These are phyloP conservation scores for Anthracocystis panici-leucophaei DNA, from an alignment of 1,284 basidiomycete genomes.

Conservation along the genomic window DNA sequence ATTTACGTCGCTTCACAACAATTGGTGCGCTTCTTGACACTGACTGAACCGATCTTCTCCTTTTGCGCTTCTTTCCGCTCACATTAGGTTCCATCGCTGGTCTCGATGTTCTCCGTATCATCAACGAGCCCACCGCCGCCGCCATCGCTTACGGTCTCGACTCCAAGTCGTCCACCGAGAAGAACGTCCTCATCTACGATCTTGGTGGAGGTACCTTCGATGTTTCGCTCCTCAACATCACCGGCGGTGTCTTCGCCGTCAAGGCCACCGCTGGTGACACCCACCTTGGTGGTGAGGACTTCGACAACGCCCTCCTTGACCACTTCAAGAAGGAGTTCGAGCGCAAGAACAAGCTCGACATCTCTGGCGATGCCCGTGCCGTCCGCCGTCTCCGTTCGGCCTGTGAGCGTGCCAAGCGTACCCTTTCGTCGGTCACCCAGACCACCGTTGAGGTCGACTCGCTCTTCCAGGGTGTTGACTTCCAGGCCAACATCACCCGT, in stretches of 20 bases:
- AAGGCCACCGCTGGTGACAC: slow-evolving; percentile 76
- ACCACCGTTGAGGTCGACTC: slow-evolving; percentile 99
- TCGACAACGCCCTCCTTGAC: slow-evolving; percentile 96
- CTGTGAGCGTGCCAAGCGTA: slow-evolving; percentile 99
- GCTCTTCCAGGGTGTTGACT: slow-evolving; percentile 82
- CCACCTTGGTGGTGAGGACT: slow-evolving; percentile 87
- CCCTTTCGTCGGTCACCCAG: slow-evolving; percentile 95
- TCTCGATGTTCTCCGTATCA: slow-evolving; percentile 78
- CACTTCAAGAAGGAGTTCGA: slow-evolving; percentile 81
- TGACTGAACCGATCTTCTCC: slow-evolving; percentile 3
- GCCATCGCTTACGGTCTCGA: slow-evolving; percentile 75
- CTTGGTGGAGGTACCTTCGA: slow-evolving; percentile 89
- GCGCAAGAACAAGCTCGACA: slow-evolving; percentile 82
- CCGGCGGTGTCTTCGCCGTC: slow-evolving; percentile 77
- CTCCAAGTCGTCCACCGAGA: slow-evolving; percentile 74
- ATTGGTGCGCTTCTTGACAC: neutral
- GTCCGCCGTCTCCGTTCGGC: slow-evolving; percentile 93
- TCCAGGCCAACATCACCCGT: slow-evolving; percentile 72
- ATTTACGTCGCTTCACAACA: neutral
- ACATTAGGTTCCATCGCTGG: slow-evolving; percentile 75
- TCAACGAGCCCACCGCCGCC: slow-evolving; percentile 75
- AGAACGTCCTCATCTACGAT: slow-evolving; percentile 99
- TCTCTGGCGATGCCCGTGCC: slow-evolving; percentile 94
- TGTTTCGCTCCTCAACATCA: slow-evolving; percentile 77
- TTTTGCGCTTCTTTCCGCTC: neutral